A percentile compares a stretch with the other conserved stretches of the same genome.
Evolutionary conservation across 768 basidiomycete species (phyloP).

Genomic region (Royoungia palumana): DNA sequence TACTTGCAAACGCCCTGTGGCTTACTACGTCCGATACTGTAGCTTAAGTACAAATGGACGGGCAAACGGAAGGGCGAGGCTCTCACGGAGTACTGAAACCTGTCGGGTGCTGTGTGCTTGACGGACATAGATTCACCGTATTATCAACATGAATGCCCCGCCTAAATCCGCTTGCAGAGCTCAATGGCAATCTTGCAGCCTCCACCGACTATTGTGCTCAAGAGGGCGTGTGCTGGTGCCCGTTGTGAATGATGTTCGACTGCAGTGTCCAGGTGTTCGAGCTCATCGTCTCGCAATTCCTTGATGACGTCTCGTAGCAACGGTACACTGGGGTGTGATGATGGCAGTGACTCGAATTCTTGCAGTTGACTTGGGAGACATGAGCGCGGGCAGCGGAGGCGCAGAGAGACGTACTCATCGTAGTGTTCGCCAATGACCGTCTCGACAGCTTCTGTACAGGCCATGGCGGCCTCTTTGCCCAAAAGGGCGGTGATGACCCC

Average conservation of each 20-base stretch:
- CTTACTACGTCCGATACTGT: conserved; percentile 2
- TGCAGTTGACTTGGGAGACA: conserved; percentile 65
- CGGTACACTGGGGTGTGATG: conserved; percentile 74
- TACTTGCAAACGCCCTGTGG: conserved; percentile 7
- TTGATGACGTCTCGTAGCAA: conserved; percentile 66
- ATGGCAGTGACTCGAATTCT: conserved; percentile 59
- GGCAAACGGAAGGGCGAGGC: conserved; percentile 48
- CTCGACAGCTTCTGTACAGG: conserved; percentile 96
- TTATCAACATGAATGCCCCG: background rate
- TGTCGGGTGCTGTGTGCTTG: background rate
- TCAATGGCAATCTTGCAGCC: conserved; percentile 92
- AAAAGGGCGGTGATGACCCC: conserved; percentile 83
- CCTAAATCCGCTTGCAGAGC: conserved; percentile 77
- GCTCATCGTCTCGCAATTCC: conserved; percentile 92
- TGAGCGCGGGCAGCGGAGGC: background rate
- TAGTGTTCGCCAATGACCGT: conserved; percentile 98
- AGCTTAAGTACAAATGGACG: conserved; percentile 56
- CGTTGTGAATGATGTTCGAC: conserved; percentile 84
- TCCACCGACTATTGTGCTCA: conserved; percentile 79
- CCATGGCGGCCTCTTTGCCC: conserved; percentile 95
- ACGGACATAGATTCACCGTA: background rate
- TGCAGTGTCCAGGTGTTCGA: conserved; percentile 91
- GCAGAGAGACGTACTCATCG: conserved; percentile 72
- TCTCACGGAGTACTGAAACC: conserved; percentile 30
- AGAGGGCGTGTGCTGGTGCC: conserved; percentile 86